Percentiles rank a stretch among this genome's conserved stretches.
Evolutionary conservation across 768 basidiomycete species (phyloP).

Genomic region (Candolleomyces aberdarensis): DNA sequence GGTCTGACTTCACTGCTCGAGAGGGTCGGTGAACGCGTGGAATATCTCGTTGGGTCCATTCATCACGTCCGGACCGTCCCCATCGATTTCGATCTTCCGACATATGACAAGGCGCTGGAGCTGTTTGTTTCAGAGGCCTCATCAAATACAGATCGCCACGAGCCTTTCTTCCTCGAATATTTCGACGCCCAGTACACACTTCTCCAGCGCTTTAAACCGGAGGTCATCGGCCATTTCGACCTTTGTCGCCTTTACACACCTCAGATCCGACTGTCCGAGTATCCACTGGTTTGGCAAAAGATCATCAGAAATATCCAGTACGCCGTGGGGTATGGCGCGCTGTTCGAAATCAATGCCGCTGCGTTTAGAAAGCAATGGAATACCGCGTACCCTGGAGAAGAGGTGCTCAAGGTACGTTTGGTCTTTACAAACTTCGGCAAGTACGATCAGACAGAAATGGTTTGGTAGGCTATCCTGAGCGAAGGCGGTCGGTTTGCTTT

Average conservation of each 20-base stretch:
- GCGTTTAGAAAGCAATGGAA: conserved; percentile 91
- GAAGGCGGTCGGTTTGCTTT: conserved; percentile 74
- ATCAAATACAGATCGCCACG: conserved; percentile 28
- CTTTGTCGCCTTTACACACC: conserved; percentile 87
- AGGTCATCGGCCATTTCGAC: conserved; percentile 92
- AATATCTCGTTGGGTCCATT: conserved; percentile 90
- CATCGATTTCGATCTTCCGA: conserved; percentile 85
- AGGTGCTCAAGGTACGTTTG: conserved; percentile 63
- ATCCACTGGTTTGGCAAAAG: conserved; percentile 57
- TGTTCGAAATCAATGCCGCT: conserved; percentile 93
- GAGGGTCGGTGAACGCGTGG: conserved; percentile 49
- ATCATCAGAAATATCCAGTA: conserved; percentile 72
- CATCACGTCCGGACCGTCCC: conserved; percentile 88
- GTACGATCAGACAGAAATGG: background rate
- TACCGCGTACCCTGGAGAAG: conserved; percentile 77
- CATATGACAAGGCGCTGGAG: conserved; percentile 60
- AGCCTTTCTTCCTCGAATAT: conserved; percentile 61
- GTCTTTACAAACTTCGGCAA: conserved; percentile 7
- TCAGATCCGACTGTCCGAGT: conserved; percentile 48
- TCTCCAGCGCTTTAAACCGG: conserved; percentile 69
- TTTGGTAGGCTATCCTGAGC: conserved; percentile 61
- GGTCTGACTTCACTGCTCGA: conserved; percentile 52
- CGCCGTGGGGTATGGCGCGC: conserved; percentile 77
- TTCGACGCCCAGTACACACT: conserved; percentile 84
- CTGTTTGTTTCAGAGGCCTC: conserved; percentile 28